phyloP scores from a whole-genome alignment of 345 rosid genomes.

The Limnanthes douglasii region DNA sequence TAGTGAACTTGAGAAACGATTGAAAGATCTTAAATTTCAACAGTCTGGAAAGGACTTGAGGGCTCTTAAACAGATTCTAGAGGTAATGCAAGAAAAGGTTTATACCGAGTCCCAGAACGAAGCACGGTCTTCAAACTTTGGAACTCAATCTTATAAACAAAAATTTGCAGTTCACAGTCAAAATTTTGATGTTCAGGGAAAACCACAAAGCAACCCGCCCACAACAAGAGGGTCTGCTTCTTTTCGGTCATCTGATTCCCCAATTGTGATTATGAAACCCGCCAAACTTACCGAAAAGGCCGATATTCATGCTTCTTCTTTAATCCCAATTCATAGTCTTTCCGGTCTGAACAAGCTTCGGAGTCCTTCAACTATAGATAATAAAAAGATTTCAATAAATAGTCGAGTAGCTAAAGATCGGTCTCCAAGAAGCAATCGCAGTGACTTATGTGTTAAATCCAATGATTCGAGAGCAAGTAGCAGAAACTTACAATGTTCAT shows the following conservation, averaged over 20 bases:
- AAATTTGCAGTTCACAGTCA: too few species aligned
- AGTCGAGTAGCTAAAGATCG: conserved; percentile 22
- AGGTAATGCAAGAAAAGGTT: too few species aligned
- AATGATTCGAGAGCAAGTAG: conserved; percentile 27
- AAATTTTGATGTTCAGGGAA: too few species aligned
- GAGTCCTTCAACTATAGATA: conserved; percentile 17
- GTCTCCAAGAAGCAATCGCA: conserved; percentile 21
- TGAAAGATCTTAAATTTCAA: too few species aligned
- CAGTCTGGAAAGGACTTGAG: too few species aligned
- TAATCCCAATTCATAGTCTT: conserved; percentile 34
- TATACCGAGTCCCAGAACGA: too few species aligned
- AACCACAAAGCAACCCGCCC: too few species aligned
- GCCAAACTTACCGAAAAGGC: conserved; percentile 57
- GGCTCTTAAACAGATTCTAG: too few species aligned
- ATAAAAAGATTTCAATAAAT: conserved; percentile 17
- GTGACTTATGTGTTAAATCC: conserved; percentile 19
- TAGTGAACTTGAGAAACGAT: too few species aligned
- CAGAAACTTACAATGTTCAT: conserved; percentile 28
- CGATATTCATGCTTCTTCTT: conserved; percentile 33
- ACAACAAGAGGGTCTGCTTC: too few species aligned
- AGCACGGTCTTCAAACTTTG: too few species aligned
- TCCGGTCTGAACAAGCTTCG: conserved; percentile 23
- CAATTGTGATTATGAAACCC: conserved; percentile 94
- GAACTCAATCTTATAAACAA: too few species aligned
- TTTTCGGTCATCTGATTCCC: conserved; percentile 33